Percentiles rank a stretch among this genome's conserved stretches.
Conservation (phyloP, 108 stramenopile species). For the Fragilariopsis cylindrus region DNA sequence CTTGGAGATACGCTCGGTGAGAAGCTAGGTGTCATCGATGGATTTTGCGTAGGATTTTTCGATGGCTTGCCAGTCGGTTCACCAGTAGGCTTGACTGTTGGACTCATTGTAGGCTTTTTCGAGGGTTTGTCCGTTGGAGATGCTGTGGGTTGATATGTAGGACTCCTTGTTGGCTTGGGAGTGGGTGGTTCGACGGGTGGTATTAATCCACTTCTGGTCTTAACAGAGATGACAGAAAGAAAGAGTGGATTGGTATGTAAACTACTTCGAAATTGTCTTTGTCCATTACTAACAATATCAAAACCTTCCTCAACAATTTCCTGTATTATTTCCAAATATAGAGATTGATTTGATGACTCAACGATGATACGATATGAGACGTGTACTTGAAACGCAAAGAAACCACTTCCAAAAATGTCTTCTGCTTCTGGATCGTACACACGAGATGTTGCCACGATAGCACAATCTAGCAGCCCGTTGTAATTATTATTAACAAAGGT, state of each 20-base stretch:
- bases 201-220: slow-evolving; percentile 19
- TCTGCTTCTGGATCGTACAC: slow-evolving; percentile 31
- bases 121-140: slow-evolving; percentile 4
- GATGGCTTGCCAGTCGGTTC: slow-evolving; percentile 8
- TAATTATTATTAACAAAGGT: slow-evolving; percentile 4
- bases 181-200: background rate
- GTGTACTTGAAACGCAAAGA: slow-evolving; percentile 26
- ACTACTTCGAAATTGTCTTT: slow-evolving; percentile 16
- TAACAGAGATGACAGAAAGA: slow-evolving; percentile 16
- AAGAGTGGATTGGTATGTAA: slow-evolving; percentile 9
- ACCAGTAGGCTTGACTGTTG: background rate
- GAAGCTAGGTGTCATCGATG: background rate
- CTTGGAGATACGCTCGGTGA: background rate
- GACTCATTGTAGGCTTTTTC: background rate
- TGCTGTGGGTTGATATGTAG: background rate
- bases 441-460: slow-evolving; percentile 16
- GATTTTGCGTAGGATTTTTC: background rate
- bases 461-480: background rate
- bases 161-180: background rate
- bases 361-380: slow-evolving; percentile 15
- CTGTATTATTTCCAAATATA: slow-evolving; percentile 15
- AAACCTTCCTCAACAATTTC: slow-evolving; percentile 20
- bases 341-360: slow-evolving; percentile 3
- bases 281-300: slow-evolving; percentile 20
- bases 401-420: slow-evolving; percentile 28